Percentiles rank a stretch among this genome's conserved stretches.
These are phyloP conservation scores for Larix kaempferi DNA, from an alignment of 75 land plant species.

Conservation along the genomic window DNA sequence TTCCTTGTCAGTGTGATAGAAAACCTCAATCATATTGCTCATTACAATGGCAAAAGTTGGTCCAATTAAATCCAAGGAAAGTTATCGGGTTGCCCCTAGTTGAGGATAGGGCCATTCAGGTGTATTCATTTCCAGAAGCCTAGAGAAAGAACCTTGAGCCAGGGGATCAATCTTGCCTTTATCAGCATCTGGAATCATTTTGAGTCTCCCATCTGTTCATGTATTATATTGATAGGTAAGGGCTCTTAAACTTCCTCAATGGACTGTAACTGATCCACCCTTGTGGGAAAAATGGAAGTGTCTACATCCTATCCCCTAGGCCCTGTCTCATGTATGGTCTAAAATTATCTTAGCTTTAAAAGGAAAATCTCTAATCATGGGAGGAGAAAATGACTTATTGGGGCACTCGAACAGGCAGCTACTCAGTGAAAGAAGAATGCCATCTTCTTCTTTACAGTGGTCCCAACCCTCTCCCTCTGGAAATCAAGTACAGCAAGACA, in stretches of 20 bases:
- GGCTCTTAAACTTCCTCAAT: constrained; percentile 60
- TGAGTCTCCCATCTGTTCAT: constrained; percentile 70
- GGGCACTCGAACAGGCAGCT: no score
- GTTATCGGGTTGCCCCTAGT: constrained; percentile 74
- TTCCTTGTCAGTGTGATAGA: constrained; percentile 60
- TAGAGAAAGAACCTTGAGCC: constrained; percentile 46
- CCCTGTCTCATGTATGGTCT: no score
- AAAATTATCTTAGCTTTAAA: no score
- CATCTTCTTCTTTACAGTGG: no score
- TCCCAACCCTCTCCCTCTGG: no score
- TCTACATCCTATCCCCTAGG: no score
- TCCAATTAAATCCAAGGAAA: constrained; percentile 72
- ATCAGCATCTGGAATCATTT: constrained; percentile 72
- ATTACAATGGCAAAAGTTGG: constrained; percentile 85
- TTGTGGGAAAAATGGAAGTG: no score
- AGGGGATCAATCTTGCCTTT: constrained; percentile 43
- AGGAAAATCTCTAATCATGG: no score
- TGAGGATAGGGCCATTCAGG: constrained; percentile 94
- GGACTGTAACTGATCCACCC: no score
- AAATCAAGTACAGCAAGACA: no score
- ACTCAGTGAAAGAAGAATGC: no score
- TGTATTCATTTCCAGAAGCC: constrained; percentile 77
- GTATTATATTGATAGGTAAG: constrained; percentile 66
- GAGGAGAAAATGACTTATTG: no score
- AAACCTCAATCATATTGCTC: constrained; percentile 75